Conservation (phyloP, 495 filamentous ascomycete species). For the Ramalina peruviana region DNA sequence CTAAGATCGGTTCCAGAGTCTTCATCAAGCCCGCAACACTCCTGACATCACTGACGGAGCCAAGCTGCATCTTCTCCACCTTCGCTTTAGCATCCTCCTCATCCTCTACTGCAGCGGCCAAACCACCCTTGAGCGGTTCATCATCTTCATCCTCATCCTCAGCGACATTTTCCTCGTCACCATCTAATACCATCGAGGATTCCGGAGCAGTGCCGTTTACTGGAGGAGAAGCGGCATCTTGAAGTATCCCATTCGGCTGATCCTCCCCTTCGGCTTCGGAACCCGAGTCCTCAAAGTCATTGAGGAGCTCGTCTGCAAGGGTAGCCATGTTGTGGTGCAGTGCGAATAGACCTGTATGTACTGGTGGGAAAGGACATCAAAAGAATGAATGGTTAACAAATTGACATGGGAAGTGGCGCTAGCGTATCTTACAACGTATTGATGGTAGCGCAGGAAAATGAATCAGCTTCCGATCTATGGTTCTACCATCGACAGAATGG, state of each 20-base stretch:
- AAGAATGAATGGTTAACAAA: no score
- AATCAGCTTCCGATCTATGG: no score
- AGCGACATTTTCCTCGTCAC: conserved; percentile 23
- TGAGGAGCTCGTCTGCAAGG: conserved; percentile 66
- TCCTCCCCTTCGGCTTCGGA: conserved; percentile 44
- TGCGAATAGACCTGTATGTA: no score
- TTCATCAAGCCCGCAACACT: conserved; percentile 65
- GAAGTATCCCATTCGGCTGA: conserved; percentile 30
- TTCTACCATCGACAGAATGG: no score
- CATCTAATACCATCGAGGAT: conserved; percentile 38
- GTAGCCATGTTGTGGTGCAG: conserved; percentile 48
- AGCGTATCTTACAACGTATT: no score
- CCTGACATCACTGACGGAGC: conserved; percentile 55
- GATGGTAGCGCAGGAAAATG: no score
- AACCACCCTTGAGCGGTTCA: conserved; percentile 9
- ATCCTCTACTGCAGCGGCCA: conserved; percentile 32
- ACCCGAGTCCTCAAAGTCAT: conserved; percentile 75
- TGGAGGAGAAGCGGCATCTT: conserved; percentile 15
- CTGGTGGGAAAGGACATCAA: no score
- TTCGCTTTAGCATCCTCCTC: conserved; percentile 56
- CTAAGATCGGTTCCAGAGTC: conserved; percentile 57
- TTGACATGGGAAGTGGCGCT: no score
- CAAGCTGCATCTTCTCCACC: conserved; percentile 67
- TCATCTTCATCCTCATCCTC: conserved; percentile 10
- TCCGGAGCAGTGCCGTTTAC: conserved; percentile 22